Base-by-base conservation (phyloP, 768 basidiomycete genomes). In the Suillus placidus region DNA sequence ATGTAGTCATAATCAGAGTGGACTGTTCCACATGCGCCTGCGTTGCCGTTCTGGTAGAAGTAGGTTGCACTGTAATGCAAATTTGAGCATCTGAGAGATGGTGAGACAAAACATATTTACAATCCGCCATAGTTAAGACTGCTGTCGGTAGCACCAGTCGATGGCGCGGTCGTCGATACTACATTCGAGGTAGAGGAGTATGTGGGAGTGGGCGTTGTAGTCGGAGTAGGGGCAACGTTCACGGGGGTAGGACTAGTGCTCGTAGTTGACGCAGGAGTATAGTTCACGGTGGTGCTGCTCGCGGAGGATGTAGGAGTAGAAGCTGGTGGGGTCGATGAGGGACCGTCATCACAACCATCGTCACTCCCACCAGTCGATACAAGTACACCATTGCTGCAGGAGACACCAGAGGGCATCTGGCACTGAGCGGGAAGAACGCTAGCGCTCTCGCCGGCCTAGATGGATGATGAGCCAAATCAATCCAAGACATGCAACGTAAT, bases 1-100 rank as follows among this genome's bases (percentile, higher is more conserved):
- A 93, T 83, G 43, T 80, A 60, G 69, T 80, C 88, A 34, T 16
- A 70, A 77, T 97, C 95, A 2, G 72, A 64, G 82, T 87, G 75
- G 40, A 79, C 71, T 37, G 62, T 68, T 54, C 95, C 96, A 76
- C 96, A 97, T 7, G 93, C 91, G 62, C 95, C 95, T 9, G 91
- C 81, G 45, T 81, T 81, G 56, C 90, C 91, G 56, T 85, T 79
- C 81, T 93, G 92, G 78, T 81, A 85, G 81, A 84, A 94, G 76
- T 76, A 90, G 3, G 89, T 90, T 43, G 85, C 88, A 66, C 87
- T 88, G 40, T 37, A 63, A 58, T 20, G 40, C 18, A 61, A 35
- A 64, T 63, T 18, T 66, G 10, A 38, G 4, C n/a, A 32, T n/a
- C 32, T 61, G 26, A 26, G 34, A 1, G 20, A 10, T 38, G 23